phyloP scores from a whole-genome alignment of 768 basidiomycete species.

The Rossbeevera mucosa region DNA sequence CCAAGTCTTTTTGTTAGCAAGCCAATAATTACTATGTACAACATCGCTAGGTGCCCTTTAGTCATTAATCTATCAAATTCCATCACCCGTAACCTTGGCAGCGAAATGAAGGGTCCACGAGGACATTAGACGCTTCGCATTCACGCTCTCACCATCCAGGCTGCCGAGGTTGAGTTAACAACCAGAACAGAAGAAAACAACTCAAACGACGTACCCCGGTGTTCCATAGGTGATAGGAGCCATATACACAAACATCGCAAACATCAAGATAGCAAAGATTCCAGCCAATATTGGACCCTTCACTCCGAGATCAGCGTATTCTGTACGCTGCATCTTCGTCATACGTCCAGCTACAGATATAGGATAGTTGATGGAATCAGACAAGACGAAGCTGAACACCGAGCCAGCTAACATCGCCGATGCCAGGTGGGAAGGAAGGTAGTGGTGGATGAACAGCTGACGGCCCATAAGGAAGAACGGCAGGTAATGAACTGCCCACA shows the following conservation, averaged over 20 bases:
- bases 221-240: constrained; percentile 93
- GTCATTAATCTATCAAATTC: constrained; percentile 16
- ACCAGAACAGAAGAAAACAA: constrained; percentile 4
- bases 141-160: constrained; percentile 80
- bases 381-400: constrained; percentile 84
- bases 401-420: constrained; percentile 90
- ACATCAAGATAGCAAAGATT: constrained; percentile 54
- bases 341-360: constrained; percentile 71
- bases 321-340: constrained; percentile 46
- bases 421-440: constrained; percentile 92
- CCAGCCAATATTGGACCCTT: constrained; percentile 67
- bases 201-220: constrained; percentile 67
- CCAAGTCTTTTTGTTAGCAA: constrained; percentile 7
- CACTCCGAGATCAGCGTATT: constrained; percentile 71
- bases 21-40: constrained; percentile 22
- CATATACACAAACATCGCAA: constrained; percentile 67
- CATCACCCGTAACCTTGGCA: constrained; percentile 54
- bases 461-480: constrained; percentile 98
- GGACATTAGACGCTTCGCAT: constrained; percentile 73
- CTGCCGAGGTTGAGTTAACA: constrained; percentile 38
- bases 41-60: constrained; percentile 3
- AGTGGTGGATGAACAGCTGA: constrained; percentile 96
- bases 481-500: constrained; percentile 94
- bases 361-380: constrained; percentile 89
- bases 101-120: constrained; percentile 96